phyloP scores from a whole-genome alignment of 768 basidiomycete genomes.

The Agaricus subrufescens region DNA sequence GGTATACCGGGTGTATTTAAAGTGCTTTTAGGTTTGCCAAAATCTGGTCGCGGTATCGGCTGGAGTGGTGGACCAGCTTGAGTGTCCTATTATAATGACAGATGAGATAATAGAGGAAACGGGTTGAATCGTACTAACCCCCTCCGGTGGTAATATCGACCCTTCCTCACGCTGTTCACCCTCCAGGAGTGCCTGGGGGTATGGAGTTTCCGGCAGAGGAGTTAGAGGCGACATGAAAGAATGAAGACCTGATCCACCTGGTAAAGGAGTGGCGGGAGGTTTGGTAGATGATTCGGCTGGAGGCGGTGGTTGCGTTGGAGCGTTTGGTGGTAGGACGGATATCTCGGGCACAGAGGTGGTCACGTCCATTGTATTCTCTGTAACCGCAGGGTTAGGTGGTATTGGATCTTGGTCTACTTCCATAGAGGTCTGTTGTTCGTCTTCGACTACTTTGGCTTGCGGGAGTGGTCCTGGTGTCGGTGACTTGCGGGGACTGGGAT shows the following conservation, averaged over 20 bases:
- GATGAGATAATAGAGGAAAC: not conserved
- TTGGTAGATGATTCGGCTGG: constrained; percentile 9
- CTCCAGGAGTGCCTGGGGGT: constrained; percentile 15
- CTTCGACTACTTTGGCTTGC: constrained; percentile 13
- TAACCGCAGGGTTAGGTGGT: not conserved
- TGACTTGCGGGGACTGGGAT: constrained; percentile 14
- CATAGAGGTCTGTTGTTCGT: constrained; percentile 17
- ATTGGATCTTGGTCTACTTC: constrained; percentile 20
- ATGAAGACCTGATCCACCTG: not conserved
- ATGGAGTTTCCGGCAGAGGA: constrained; percentile 46
- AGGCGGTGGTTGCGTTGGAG: constrained; percentile 16
- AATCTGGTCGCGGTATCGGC: constrained; percentile 11
- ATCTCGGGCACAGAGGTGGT: not conserved
- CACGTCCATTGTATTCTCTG: not conserved
- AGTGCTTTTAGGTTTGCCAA: constrained; percentile 1
- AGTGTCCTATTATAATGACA: not conserved
- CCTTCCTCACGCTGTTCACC: constrained; percentile 18
- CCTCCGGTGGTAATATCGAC: constrained; percentile 18
- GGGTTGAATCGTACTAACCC: constrained; percentile 16
- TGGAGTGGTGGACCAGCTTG: not conserved
- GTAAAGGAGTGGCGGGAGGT: not conserved
- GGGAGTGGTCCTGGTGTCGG: not conserved
- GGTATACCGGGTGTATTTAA: constrained; percentile 7
- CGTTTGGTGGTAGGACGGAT: constrained; percentile 1
- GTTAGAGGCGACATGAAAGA: constrained; percentile 34